phyloP scores from a whole-genome alignment of 2,329 filamentous ascomycete genomes.

The Nemania sp. region DNA sequence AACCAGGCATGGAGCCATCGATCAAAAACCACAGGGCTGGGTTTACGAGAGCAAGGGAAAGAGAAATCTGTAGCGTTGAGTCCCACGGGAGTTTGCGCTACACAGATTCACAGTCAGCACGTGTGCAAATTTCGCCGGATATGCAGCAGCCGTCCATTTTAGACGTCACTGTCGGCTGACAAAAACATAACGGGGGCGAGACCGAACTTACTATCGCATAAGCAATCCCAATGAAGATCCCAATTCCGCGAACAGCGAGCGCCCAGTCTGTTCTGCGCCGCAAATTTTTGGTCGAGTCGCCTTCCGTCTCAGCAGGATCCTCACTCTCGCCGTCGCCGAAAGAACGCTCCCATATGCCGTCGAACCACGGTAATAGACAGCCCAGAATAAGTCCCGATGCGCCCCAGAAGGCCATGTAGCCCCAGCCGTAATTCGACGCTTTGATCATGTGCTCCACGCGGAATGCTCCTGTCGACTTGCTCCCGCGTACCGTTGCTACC shows the following conservation, averaged over 20 bases:
- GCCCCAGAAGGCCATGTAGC: slow-evolving; percentile 82
- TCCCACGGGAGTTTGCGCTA: slow-evolving; percentile 91
- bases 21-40: slow-evolving; percentile 95
- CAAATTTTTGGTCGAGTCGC: slow-evolving; percentile 36
- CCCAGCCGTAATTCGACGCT: slow-evolving; percentile 53
- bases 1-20: slow-evolving; percentile 83
- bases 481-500: slow-evolving; percentile 77
- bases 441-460: slow-evolving; percentile 53
- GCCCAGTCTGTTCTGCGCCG: slow-evolving; percentile 65
- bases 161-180: neutral
- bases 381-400: slow-evolving; percentile 76
- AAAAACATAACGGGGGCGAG: neutral
- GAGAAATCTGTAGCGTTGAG: slow-evolving; percentile 88
- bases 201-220: slow-evolving; percentile 63
- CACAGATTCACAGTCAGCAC: slow-evolving; percentile 20
- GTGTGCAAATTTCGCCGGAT: neutral
- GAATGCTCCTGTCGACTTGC: slow-evolving; percentile 61
- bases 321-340: slow-evolving; percentile 40
- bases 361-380: slow-evolving; percentile 80
- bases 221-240: slow-evolving; percentile 63
- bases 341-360: slow-evolving; percentile 69
- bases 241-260: slow-evolving; percentile 58
- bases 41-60: slow-evolving; percentile 87
- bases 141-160: neutral
- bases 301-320: slow-evolving; percentile 28